Conservation (phyloP, 2,329 filamentous ascomycete genomes). For the Scleromitrula shiraiana region DNA sequence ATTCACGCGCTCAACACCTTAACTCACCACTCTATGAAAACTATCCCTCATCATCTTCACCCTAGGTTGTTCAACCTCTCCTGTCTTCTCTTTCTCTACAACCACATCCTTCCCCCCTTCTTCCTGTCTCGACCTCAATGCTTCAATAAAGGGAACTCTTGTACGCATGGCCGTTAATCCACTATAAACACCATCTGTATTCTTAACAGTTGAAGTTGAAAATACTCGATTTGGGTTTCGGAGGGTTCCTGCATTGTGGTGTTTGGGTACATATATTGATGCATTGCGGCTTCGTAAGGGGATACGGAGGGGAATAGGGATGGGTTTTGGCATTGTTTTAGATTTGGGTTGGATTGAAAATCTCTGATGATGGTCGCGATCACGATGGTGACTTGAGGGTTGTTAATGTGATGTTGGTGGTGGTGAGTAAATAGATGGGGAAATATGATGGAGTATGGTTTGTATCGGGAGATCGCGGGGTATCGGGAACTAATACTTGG, state of each 20-base stretch:
- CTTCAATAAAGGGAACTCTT: slow-evolving; percentile 62
- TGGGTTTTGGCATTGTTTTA: not conserved
- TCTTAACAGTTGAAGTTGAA: not conserved
- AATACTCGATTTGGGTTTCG: not conserved
- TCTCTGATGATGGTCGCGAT: no score
- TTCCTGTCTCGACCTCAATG: slow-evolving; percentile 44
- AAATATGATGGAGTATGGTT: no score
- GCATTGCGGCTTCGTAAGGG: no score
- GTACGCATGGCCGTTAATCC: slow-evolving; percentile 51
- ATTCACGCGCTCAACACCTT: slow-evolving; percentile 12
- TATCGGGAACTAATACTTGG: no score
- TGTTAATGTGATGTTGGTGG: no score
- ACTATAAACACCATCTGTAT: slow-evolving; percentile 44
- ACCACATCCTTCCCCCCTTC: slow-evolving; percentile 10
- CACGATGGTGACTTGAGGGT: no score
- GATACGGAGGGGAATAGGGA: no score
- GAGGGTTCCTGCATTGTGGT: no score
- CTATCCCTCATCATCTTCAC: slow-evolving; percentile 58
- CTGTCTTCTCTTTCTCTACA: not conserved
- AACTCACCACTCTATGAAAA: slow-evolving; percentile 52
- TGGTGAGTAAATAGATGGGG: no score
- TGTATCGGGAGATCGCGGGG: no score
- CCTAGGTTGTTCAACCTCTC: slow-evolving; percentile 30
- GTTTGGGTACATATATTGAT: no score
- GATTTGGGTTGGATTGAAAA: no score